phyloP scores from a whole-genome alignment of 1,284 basidiomycete genomes.

The Sporisorium exsertum region DNA sequence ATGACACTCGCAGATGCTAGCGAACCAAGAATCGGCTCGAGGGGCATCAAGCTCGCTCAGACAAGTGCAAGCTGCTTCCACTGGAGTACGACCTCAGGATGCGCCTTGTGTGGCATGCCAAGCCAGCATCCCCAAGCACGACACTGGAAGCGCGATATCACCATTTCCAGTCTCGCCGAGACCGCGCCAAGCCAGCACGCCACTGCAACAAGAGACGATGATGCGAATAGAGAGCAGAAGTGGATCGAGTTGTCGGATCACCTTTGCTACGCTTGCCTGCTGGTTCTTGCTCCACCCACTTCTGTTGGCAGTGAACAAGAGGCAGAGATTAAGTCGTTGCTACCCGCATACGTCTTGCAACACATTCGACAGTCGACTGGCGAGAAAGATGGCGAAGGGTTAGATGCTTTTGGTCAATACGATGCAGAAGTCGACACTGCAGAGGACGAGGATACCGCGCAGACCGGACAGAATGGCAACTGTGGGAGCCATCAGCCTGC shows the following conservation, averaged over 20 bases:
- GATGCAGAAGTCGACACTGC: not conserved
- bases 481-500: conserved; percentile 11
- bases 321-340: not conserved
- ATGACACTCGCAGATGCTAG: not conserved
- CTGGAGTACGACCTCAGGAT: conserved; percentile 25
- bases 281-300: conserved; percentile 19
- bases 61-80: conserved; percentile 40
- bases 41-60: conserved; percentile 50
- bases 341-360: conserved; percentile 23
- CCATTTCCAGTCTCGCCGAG: conserved; percentile 42
- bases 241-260: conserved; percentile 31
- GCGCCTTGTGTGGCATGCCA: conserved; percentile 62
- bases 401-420: not conserved
- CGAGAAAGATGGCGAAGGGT: not conserved
- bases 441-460: not conserved
- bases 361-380: conserved; percentile 1
- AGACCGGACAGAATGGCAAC: not conserved
- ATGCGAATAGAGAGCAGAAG: not conserved
- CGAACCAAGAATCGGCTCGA: conserved; percentile 50
- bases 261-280: conserved; percentile 37
- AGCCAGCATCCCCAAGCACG: conserved; percentile 43
- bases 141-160: conserved; percentile 60
- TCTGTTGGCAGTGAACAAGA: not conserved
- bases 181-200: conserved; percentile 8
- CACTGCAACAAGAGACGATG: not conserved